Percentiles rank a stretch among this genome's conserved stretches.
phyloP scores from a whole-genome alignment of 2,329 filamentous ascomycete species.

The Hymenoscyphus albidus region DNA sequence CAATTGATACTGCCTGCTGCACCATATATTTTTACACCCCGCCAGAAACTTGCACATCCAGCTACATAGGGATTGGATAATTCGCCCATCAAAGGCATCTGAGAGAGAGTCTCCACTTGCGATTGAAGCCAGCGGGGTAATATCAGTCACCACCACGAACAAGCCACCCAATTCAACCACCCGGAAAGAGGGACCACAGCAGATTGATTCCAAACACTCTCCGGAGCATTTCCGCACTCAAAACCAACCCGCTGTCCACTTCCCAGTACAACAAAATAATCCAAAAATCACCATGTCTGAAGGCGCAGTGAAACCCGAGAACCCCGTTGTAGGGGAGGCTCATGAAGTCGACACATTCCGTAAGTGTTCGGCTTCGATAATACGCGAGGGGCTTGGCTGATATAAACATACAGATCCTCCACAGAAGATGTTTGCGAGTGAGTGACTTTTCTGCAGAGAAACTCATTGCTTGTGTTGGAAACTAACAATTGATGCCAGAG shows the following conservation, averaged over 20 bases:
- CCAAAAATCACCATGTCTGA: slow-evolving; percentile 42
- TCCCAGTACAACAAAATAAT: background rate
- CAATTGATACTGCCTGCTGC: background rate
- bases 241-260: background rate
- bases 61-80: too few relatives aligned
- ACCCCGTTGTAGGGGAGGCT: slow-evolving; percentile 67
- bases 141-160: background rate
- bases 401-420: slow-evolving; percentile 50
- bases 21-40: background rate
- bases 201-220: background rate
- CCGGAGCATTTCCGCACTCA: background rate
- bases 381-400: slow-evolving; percentile 17
- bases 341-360: slow-evolving; percentile 72
- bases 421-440: slow-evolving; percentile 65
- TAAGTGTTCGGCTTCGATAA: slow-evolving; percentile 40
- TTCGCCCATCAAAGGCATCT: too few relatives aligned
- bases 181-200: background rate
- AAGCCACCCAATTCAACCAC: background rate
- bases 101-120: background rate
- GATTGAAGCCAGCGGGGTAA: background rate
- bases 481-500: slow-evolving; percentile 42
- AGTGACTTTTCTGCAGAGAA: slow-evolving; percentile 32
- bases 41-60: too few relatives aligned
- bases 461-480: background rate
- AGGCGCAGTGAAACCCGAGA: slow-evolving; percentile 39